Conservation (phyloP, 495 filamentous ascomycete genomes). For the Acidiella bohemica region DNA sequence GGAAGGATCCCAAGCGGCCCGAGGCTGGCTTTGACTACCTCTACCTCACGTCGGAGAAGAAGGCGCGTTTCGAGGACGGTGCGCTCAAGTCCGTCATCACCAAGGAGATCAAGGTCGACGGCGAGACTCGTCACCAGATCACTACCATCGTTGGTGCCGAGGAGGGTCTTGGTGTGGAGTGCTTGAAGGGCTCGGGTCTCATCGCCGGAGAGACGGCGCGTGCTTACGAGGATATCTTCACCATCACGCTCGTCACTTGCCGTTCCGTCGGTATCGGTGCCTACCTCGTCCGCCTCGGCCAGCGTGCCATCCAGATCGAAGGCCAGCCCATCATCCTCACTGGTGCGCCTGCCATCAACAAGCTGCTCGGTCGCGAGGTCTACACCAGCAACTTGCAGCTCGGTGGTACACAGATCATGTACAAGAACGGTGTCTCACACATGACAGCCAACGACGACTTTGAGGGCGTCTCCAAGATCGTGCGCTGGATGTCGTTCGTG, state of each 20-base stretch:
- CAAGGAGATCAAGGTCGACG: constrained; percentile 69
- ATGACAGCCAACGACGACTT: constrained; percentile 98
- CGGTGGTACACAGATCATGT: constrained; percentile 99
- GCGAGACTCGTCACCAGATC: constrained; percentile 87
- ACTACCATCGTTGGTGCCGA: constrained; percentile 87
- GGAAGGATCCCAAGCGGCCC: constrained; percentile 74
- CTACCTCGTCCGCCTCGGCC: constrained; percentile 92
- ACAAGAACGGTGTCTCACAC: constrained; percentile 98
- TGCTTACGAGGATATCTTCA: constrained; percentile 98
- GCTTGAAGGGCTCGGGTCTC: constrained; percentile 88
- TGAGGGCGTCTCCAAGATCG: constrained; percentile 92
- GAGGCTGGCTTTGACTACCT: constrained; percentile 96
- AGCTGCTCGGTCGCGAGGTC: constrained; percentile 91
- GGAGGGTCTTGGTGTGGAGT: constrained; percentile 95
- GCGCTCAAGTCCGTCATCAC: constrained; percentile 75
- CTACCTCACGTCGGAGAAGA: constrained; percentile 79
- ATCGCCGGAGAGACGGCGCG: constrained; percentile 95
- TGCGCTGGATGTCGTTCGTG: constrained; percentile 93
- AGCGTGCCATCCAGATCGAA: constrained; percentile 97
- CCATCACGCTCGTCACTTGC: constrained; percentile 93
- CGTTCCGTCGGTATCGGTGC: constrained; percentile 88
- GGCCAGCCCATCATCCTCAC: constrained; percentile 98
- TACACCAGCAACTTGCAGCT: constrained; percentile 98
- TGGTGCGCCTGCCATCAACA: constrained; percentile 94
- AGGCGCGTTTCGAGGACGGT: constrained; percentile 77